Evolutionary conservation across 1,139 yeast species (phyloP), one percentile per base, ranked within the genome.

Genomic region (Geotrichum candidum): DNA sequence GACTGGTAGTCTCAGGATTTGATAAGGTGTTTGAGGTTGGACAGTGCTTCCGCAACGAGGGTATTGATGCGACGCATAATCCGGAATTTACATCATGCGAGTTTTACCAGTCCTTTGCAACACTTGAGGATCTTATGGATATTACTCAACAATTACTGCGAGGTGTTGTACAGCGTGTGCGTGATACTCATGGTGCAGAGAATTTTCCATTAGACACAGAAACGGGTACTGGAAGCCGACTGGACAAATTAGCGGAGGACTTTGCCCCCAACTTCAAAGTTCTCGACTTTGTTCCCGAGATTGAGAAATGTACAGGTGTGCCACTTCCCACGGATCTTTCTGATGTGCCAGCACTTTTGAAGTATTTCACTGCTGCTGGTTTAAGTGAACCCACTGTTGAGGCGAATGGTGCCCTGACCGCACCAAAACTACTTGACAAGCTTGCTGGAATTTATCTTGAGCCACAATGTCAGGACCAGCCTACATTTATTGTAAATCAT

Each of bases 81-180:
- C 97, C 97, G 0, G 99, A 94, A 73, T 94, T 92, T 71, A 87
- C 96, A 18, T 85, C 94, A 13, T 91, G 97, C 76, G 99, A 94
- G 74, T 91, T 92, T 71, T 94, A 94, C 73, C 90, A 88, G 74
- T 83, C 94, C 0, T 91, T 83, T 69, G 87, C 92, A 3, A 81
- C 82, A 58, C 79, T 92, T 57, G 82, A 83, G 13, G 90, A 88
- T 56, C 77, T 92, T 64, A 87, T 90, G 80, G 64, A 65, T 0
- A 70, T 87, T 53, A 87, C 96, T 0, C 89, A 90, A 69, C 76
- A 77, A 0, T 66, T 91, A 64, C 79, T 90, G 57, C 65, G 69
- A 5, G 70, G 67, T 18, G 73, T 88, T 0, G 68, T 78, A 0
- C 46, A 61, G 0, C 69, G 65, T 1, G 68, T 76, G 13, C 58